A percentile compares a stretch with the other conserved stretches of the same genome.
Evolutionary conservation across 768 basidiomycete genomes (phyloP).

Genomic region (Neoboletus magnificus): DNA sequence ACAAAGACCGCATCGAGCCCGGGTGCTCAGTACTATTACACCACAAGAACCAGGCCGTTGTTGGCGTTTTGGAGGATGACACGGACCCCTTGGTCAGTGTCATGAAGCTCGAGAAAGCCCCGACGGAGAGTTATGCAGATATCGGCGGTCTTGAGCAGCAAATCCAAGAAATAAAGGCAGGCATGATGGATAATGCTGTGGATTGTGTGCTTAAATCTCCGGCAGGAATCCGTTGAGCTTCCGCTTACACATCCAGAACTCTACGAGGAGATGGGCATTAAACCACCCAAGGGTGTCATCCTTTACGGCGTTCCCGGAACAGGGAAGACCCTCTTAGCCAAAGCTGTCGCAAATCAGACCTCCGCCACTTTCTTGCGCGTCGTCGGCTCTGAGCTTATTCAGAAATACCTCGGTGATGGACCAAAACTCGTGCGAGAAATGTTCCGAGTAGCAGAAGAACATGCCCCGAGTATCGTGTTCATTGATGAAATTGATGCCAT

Average conservation of each 20-base stretch:
- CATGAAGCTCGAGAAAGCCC: conserved; percentile 99
- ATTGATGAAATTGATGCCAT: conserved; percentile 99
- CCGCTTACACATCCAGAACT: conserved; percentile 97
- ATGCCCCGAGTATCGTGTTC: conserved; percentile 98
- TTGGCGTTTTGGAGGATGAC: conserved; percentile 95
- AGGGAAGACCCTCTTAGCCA: conserved; percentile 96
- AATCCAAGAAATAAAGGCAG: conserved; percentile 97
- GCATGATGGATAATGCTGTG: conserved; percentile 7
- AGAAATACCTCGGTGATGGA: conserved; percentile 98
- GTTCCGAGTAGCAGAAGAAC: conserved; percentile 95
- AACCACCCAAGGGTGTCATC: conserved; percentile 99
- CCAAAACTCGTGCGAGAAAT: conserved; percentile 97
- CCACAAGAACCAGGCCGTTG: conserved; percentile 92
- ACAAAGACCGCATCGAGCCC: conserved; percentile 96
- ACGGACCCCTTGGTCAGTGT: conserved; percentile 94
- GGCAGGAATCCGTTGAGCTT: conserved; percentile 93
- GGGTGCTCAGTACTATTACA: conserved; percentile 93
- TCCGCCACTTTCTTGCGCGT: conserved; percentile 97
- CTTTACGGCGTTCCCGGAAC: conserved; percentile 98
- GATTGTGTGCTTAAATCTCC: neutral
- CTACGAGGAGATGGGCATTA: conserved; percentile 99
- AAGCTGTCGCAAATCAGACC: conserved; percentile 97
- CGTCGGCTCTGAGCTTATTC: conserved; percentile 96
- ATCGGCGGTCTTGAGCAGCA: conserved; percentile 95
- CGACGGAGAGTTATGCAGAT: conserved; percentile 97